Evolutionary conservation across 23 red algal species (phyloP).

Genomic region (Cyanidioschyzon merolae): DNA sequence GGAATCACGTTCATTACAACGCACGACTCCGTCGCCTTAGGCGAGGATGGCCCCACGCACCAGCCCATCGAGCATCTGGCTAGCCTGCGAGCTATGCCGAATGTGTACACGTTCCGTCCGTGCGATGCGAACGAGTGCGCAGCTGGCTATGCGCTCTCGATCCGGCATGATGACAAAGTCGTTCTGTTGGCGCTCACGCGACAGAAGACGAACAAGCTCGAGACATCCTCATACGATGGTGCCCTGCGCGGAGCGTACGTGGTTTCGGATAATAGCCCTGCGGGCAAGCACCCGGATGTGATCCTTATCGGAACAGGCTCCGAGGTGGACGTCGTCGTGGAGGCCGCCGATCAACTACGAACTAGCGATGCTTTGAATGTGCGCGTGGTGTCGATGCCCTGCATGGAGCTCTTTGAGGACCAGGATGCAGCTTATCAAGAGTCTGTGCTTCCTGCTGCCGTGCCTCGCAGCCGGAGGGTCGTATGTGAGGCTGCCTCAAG

Average conservation of each 20-base stretch:
- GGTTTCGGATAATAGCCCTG: conserved; percentile 32
- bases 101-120: conserved; percentile 59
- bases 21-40: conserved; percentile 78
- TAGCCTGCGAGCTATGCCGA: conserved; percentile 87
- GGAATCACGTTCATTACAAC: conserved; percentile 74
- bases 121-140: conserved; percentile 59
- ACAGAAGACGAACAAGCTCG: conserved; percentile 40
- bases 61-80: conserved; percentile 94
- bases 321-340: conserved; percentile 43
- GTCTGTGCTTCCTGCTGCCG: conserved; percentile 38
- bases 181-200: conserved; percentile 51
- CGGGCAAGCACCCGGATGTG: conserved; percentile 35
- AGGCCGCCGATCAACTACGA: conserved; percentile 55
- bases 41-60: conserved; percentile 92
- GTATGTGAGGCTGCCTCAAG: conserved; percentile 51
- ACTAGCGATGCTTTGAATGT: conserved; percentile 35
- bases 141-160: conserved; percentile 48
- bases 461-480: conserved; percentile 30
- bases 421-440: conserved; percentile 58
- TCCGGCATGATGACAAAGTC: conserved; percentile 26
- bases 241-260: conserved; percentile 70
- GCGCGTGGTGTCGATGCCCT: conserved; percentile 83
- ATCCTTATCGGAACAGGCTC: conserved; percentile 81
- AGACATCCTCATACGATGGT: conserved; percentile 39
- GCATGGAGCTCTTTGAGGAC: conserved; percentile 64